Evolutionary conservation across 108 stramenopile genomes (phyloP), one percentile per base, ranked within the genome.

Genomic region (Pseudonitzschia delicatissima): DNA sequence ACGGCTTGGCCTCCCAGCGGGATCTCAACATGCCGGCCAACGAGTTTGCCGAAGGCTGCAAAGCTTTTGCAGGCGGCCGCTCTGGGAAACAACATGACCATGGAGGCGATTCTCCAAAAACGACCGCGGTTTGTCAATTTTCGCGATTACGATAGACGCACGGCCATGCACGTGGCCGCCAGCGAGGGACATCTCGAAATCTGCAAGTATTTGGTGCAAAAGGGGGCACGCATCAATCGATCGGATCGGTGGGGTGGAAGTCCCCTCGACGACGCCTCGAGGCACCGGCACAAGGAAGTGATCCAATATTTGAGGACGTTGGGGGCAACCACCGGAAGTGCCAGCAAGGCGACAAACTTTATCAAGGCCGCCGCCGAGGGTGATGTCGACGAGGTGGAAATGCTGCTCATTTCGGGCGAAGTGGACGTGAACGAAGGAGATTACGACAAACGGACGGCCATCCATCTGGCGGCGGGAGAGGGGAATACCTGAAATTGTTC

Each of bases 71-170:
- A 91, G 59, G 76, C 83, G 3, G 82, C 86, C 4, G 93, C 93
- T 36, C 69, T 81, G 12, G 87, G 86, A 11, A 71, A 80, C 50
- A 53, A 72, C 1, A 13, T 23, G 6, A 37, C 34, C 15, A 85
- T 94, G 21, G 58, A 71, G 7, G 40, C 39, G 6, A 62, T 88
- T 26, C 52, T 93, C 0, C n/a, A 44, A 3, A 29, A 66, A 28
- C 55, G 63, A 17, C 82, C 79, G 15, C 45, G 64, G 25, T 71
- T 85, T 34, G 78, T 92, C 21, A 85, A 95, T 62, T 95, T 95
- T 77, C 74, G 90, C 17, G 93, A 95, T 71, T 83, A 95, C 36
- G 94, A 95, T 71, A 80, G 88, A n/a, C 76, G 94, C 5, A 92
- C 94, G 2, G 91, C 88, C 2, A 40, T 95, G 15, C 94, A 95